These are phyloP conservation scores for Ustilago bromivora DNA, from an alignment of 1,284 basidiomycete genomes.

Conservation along the genomic window DNA sequence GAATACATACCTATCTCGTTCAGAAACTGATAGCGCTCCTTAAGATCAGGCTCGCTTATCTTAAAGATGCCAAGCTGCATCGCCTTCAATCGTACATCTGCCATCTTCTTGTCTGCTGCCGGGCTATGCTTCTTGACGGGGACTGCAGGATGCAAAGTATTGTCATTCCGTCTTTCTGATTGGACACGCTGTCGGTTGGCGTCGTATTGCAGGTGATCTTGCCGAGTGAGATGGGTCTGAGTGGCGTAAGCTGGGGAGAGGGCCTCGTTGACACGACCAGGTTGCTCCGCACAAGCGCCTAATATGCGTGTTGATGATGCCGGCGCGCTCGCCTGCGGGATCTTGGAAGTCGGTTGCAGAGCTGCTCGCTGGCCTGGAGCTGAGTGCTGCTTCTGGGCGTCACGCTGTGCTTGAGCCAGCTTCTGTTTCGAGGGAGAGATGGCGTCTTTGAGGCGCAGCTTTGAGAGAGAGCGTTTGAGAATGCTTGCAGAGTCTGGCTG, in stretches of 20 bases:
- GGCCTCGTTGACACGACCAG: conserved; percentile 18
- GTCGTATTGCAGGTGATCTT: neutral
- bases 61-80: conserved; percentile 54
- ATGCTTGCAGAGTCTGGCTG: conserved; percentile 12
- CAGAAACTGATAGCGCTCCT: conserved; percentile 47
- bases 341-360: conserved; percentile 18
- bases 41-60: conserved; percentile 47
- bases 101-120: conserved; percentile 1
- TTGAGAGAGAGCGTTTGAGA: conserved; percentile 38
- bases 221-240: neutral
- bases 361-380: neutral
- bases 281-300: conserved; percentile 8
- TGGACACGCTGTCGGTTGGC: conserved; percentile 3
- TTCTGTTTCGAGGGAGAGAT: conserved; percentile 20
- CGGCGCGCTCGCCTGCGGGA: conserved; percentile 29
- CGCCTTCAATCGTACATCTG: conserved; percentile 29
- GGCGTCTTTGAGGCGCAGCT: conserved; percentile 32
- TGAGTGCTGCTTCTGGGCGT: neutral
- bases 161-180: neutral
- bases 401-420: conserved; percentile 2
- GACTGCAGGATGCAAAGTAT: neutral
- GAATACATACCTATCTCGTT: conserved; percentile 47
- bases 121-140: conserved; percentile 3
- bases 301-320: conserved; percentile 15
- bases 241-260: conserved; percentile 1